Evolutionary conservation across 1,139 yeast genomes (phyloP).

Genomic region (Yamadazyma kanchanaburiensis): DNA sequence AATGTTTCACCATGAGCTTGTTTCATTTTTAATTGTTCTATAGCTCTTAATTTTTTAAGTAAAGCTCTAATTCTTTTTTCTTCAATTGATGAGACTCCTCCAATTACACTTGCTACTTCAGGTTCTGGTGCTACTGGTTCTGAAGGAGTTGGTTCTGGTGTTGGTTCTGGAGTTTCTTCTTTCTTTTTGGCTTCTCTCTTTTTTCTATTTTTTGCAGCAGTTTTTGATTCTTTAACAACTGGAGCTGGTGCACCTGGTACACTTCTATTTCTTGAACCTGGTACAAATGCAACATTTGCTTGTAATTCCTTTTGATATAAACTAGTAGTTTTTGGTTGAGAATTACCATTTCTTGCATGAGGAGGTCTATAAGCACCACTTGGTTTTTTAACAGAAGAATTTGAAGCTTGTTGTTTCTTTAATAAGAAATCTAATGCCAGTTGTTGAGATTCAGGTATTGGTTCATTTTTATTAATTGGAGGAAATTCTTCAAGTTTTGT

Average conservation of each 20-base stretch:
- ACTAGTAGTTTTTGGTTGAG: slow-evolving; percentile 42
- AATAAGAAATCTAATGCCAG: slow-evolving; percentile 59
- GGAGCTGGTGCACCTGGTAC: slow-evolving; percentile 48
- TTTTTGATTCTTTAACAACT: slow-evolving; percentile 47
- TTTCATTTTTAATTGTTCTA: slow-evolving; percentile 82
- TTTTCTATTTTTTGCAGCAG: slow-evolving; percentile 74
- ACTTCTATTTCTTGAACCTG: slow-evolving; percentile 24
- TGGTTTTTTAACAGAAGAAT: slow-evolving; percentile 48
- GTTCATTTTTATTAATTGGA: slow-evolving; percentile 45
- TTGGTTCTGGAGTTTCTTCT: slow-evolving; percentile 17
- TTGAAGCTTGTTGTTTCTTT: slow-evolving; percentile 37
- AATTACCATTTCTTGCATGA: slow-evolving; percentile 64
- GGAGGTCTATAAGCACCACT: slow-evolving; percentile 95
- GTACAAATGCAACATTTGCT: slow-evolving; percentile 18
- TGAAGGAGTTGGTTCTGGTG: slow-evolving; percentile 5
- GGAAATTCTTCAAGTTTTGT: slow-evolving; percentile 61
- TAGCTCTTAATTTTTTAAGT: slow-evolving; percentile 90
- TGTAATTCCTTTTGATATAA: slow-evolving; percentile 57
- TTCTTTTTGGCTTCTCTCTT: slow-evolving; percentile 68
- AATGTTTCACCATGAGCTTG: slow-evolving; percentile 80
- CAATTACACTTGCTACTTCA: slow-evolving; percentile 40
- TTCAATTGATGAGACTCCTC: slow-evolving; percentile 68
- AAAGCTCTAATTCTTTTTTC: slow-evolving; percentile 90
- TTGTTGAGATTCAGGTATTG: slow-evolving; percentile 65
- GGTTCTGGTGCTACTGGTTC: slow-evolving; percentile 7